phyloP scores from a whole-genome alignment of 495 filamentous ascomycete species.

The Clavariopsis aquatica region DNA sequence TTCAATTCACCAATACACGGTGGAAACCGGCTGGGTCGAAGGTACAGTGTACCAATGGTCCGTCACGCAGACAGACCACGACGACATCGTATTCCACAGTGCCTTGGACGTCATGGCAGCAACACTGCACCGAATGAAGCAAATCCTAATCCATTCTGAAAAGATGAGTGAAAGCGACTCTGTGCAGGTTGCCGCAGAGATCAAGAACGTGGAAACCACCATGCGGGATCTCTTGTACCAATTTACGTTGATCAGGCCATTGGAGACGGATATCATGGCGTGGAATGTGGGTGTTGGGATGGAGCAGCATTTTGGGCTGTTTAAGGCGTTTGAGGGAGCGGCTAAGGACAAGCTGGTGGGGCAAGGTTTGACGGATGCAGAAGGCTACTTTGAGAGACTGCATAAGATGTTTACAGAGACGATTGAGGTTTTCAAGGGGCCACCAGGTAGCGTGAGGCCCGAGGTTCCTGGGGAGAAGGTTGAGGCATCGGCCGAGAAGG shows the following conservation, averaged over 20 bases:
- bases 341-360: not conserved
- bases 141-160: not conserved
- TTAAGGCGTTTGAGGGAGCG: not conserved
- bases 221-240: not conserved
- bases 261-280: not conserved
- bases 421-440: not conserved
- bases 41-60: conserved; percentile 6
- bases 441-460: not conserved
- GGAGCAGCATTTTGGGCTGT: conserved; percentile 1
- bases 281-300: conserved; percentile 3
- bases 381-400: not conserved
- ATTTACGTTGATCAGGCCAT: not conserved
- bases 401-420: not conserved
- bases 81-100: conserved; percentile 1
- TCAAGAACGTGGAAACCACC: not conserved
- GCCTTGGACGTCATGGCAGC: conserved; percentile 3
- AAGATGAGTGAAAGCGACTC: not conserved
- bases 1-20: not conserved
- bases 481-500: too few relatives aligned
- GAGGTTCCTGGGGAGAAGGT: not conserved
- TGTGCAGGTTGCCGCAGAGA: not conserved
- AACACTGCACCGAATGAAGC: not conserved
- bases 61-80: not conserved
- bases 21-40: conserved; percentile 6
- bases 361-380: not conserved